phyloP scores from a whole-genome alignment of 2,329 filamentous ascomycete species.

The Plectosphaerella cucumerina region DNA sequence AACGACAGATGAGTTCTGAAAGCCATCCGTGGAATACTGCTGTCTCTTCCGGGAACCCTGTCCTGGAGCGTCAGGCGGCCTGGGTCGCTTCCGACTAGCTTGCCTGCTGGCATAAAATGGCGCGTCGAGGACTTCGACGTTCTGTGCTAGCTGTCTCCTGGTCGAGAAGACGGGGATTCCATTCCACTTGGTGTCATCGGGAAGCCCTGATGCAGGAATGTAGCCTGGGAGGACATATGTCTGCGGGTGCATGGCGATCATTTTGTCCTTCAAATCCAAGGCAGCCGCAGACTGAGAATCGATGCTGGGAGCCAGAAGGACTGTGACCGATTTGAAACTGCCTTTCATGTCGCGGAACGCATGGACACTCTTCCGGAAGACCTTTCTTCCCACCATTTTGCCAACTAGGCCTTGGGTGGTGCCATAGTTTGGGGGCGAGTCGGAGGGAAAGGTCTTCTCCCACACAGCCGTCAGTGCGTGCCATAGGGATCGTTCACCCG shows the following conservation, averaged over 20 bases:
- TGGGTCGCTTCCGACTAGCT: conserved; percentile 5
- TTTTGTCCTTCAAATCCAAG: conserved; percentile 37
- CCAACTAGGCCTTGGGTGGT: conserved; percentile 33
- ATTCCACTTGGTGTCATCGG: conserved; percentile 14
- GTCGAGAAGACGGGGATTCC: conserved; percentile 13
- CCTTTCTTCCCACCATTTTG: conserved; percentile 29
- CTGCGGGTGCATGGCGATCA: conserved; percentile 37
- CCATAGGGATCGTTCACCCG: conserved; percentile 46
- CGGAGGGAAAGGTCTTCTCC: conserved; percentile 31
- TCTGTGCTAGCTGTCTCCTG: conserved; percentile 26
- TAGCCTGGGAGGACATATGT: conserved; percentile 37
- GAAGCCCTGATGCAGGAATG: conserved; percentile 16
- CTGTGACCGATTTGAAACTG: conserved; percentile 36
- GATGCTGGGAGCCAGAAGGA: conserved; percentile 37
- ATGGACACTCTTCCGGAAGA: conserved; percentile 36
- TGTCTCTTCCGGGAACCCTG: conserved; percentile 6
- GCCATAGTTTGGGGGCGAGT: conserved; percentile 35
- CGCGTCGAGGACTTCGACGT: conserved; percentile 45
- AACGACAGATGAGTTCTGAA: too few species aligned
- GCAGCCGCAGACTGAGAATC: conserved; percentile 38
- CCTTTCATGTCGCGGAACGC: conserved; percentile 37
- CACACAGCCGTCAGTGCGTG: conserved; percentile 42
- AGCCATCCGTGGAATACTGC: background rate
- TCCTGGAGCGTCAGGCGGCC: conserved; percentile 1
- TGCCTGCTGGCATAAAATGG: conserved; percentile 39